phyloP scores from a whole-genome alignment of 1,284 basidiomycete genomes.

The Puccinia polysora region DNA sequence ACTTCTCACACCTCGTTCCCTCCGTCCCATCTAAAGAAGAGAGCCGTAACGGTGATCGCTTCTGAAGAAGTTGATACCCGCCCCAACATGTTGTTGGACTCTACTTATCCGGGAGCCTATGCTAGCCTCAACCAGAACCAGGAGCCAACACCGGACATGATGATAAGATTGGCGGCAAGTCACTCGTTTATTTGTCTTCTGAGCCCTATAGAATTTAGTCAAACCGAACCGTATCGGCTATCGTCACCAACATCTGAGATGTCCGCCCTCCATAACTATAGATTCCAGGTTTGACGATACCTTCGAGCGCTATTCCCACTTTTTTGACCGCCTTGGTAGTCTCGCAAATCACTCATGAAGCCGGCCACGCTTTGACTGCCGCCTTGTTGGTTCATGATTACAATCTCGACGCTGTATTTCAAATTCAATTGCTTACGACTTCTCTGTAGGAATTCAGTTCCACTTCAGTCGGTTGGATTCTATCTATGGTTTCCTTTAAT shows the following conservation, averaged over 20 bases:
- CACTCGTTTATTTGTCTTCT: background rate
- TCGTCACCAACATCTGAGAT: too few species aligned
- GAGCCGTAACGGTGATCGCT: background rate
- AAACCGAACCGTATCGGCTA: too few species aligned
- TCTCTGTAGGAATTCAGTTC: slow-evolving; percentile 18
- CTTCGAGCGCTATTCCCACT: slow-evolving; percentile 17
- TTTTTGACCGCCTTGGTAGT: slow-evolving; percentile 23
- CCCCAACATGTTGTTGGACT: too few species aligned
- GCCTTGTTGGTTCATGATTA: slow-evolving; percentile 18
- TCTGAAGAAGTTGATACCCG: too few species aligned
- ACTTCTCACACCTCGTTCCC: background rate
- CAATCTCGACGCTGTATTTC: background rate
- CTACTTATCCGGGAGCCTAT: background rate
- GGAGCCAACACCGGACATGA: background rate
- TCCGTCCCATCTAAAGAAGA: background rate
- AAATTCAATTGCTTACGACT: background rate
- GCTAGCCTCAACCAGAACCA: background rate
- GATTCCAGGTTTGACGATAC: slow-evolving; percentile 40
- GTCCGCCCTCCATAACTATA: too few species aligned
- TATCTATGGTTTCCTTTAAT: slow-evolving; percentile 26
- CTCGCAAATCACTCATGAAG: slow-evolving; percentile 30
- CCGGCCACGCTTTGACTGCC: slow-evolving; percentile 34
- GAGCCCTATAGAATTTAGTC: background rate
- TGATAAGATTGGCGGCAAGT: slow-evolving; percentile 26
- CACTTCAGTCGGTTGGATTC: slow-evolving; percentile 20